These are phyloP conservation scores for Vachellia pachyceras DNA, from an alignment of 306 rosid species.

Conservation along the genomic window DNA sequence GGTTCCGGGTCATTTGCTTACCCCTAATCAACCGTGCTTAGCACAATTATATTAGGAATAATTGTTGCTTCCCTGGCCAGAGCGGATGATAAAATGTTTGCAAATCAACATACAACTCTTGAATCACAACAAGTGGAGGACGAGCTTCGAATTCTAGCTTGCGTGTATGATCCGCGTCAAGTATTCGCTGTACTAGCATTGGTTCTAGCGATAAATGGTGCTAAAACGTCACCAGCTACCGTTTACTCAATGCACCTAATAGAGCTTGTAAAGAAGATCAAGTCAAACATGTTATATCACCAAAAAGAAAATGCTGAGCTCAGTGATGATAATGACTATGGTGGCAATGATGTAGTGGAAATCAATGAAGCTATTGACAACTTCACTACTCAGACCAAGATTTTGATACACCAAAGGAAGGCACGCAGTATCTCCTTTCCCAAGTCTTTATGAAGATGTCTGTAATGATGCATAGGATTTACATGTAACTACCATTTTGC, in stretches of 20 bases:
- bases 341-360: conserved; percentile 78
- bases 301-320: conserved; percentile 73
- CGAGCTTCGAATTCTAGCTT: conserved; percentile 68
- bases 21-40: too few relatives aligned
- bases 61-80: conserved; percentile 67
- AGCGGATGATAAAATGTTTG: conserved; percentile 62
- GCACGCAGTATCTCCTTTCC: conserved; percentile 68
- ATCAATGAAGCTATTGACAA: conserved; percentile 70
- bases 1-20: too few relatives aligned
- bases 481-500: conserved; percentile 57
- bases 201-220: conserved; percentile 62
- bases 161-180: conserved; percentile 86
- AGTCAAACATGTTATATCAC: conserved; percentile 68
- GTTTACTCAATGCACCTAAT: conserved; percentile 71
- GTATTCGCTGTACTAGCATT: conserved; percentile 59
- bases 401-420: conserved; percentile 57
- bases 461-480: conserved; percentile 81
- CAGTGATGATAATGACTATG: conserved; percentile 85
- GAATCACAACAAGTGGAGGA: conserved; percentile 53
- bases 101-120: conserved; percentile 58
- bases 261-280: conserved; percentile 69
- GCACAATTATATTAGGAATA: conserved; percentile 84
- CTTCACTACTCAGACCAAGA: conserved; percentile 61
- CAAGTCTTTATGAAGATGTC: conserved; percentile 73
- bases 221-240: conserved; percentile 50